Base-by-base conservation (phyloP, 2,329 filamentous ascomycete species). In the Sclerotinia trifoliorum region DNA sequence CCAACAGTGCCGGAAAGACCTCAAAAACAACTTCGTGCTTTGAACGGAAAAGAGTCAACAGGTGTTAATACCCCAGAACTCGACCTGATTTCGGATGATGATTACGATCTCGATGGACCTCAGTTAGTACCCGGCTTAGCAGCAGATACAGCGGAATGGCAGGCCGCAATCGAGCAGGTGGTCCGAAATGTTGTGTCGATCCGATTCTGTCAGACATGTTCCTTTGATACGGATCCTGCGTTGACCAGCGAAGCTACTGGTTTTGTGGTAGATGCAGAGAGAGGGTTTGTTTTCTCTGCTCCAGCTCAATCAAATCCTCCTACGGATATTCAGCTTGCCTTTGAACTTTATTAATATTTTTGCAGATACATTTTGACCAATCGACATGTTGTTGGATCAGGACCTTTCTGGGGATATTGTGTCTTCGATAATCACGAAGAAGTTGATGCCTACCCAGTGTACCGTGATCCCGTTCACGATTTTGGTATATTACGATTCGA, bases 361-460 rank as follows among this genome's bases (percentile, higher is more conserved):
- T 24, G 58, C 71, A 85, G 85, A 74, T 93, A 94, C 78, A 94
- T 95, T 75, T 80, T 95, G 78, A 95, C 92, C 15, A 95, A 95
- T 78, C 87, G 92, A 69, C 95, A 99, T 81, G 95, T 99, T 44
- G 95, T 98, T 54, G 93, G 95, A 72, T 86, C 95, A 0, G 95
- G 95, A 0, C 95, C 95, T 1, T 99, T 99, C 80, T 98, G 94
- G 90, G 95, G 95, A 60, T 97, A 96, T 81, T 94, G 92, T 78
- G 94, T 99, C 74, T 99, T 99, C 79, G 96, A 99, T 79, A 99
- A 99, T 78, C 95, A 99, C 80, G 95, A 99, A 73, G 86, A 96
- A 83, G 95, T 95, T 74, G 95, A 99, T 78, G 94, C 96, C 60
- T 92, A 93, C 77, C 95, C 95, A 11, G 93, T 99, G 62, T 99